phyloP scores from a whole-genome alignment of 2,329 filamentous ascomycete species.

The Ophiognomonia clavigignenti-juglandacearum region DNA sequence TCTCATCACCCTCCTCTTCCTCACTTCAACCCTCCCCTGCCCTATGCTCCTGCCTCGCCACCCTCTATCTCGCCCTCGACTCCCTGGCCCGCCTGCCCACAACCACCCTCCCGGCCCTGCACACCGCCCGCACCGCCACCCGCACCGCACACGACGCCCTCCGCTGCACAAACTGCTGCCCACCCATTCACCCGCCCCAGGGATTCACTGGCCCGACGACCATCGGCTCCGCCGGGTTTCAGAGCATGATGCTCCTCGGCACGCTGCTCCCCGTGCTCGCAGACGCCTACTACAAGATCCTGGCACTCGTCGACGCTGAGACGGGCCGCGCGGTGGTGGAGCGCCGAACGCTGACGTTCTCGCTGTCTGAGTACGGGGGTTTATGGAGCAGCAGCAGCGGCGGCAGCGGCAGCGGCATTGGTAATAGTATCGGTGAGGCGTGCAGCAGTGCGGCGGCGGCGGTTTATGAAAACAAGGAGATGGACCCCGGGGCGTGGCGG shows the following conservation, averaged over 20 bases:
- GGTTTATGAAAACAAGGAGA: slow-evolving; percentile 28
- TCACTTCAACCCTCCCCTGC: not conserved
- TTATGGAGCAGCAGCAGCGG: slow-evolving; percentile 34
- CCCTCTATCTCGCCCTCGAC: slow-evolving; percentile 46
- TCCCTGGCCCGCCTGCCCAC: slow-evolving; percentile 42
- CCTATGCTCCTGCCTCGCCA: slow-evolving; percentile 43
- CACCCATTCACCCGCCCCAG: slow-evolving; percentile 21
- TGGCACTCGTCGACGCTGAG: slow-evolving; percentile 51
- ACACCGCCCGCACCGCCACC: slow-evolving; percentile 41
- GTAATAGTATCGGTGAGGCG: no score
- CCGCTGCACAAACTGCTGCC: slow-evolving; percentile 45
- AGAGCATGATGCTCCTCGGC: slow-evolving; percentile 55
- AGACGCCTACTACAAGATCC: slow-evolving; percentile 51
- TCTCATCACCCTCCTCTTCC: not conserved
- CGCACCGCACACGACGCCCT: slow-evolving; percentile 47
- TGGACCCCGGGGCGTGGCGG: slow-evolving; percentile 52
- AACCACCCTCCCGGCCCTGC: slow-evolving; percentile 41
- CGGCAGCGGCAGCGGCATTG: no score
- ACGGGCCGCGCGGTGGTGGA: slow-evolving; percentile 37
- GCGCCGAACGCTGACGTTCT: slow-evolving; percentile 38
- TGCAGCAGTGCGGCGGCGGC: no score
- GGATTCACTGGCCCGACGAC: slow-evolving; percentile 33
- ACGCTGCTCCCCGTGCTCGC: slow-evolving; percentile 53
- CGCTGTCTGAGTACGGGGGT: slow-evolving; percentile 43
- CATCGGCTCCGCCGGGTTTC: slow-evolving; percentile 50